These are phyloP conservation scores for Tulasnella calospora DNA, from an alignment of 768 basidiomycete species.

Conservation along the genomic window DNA sequence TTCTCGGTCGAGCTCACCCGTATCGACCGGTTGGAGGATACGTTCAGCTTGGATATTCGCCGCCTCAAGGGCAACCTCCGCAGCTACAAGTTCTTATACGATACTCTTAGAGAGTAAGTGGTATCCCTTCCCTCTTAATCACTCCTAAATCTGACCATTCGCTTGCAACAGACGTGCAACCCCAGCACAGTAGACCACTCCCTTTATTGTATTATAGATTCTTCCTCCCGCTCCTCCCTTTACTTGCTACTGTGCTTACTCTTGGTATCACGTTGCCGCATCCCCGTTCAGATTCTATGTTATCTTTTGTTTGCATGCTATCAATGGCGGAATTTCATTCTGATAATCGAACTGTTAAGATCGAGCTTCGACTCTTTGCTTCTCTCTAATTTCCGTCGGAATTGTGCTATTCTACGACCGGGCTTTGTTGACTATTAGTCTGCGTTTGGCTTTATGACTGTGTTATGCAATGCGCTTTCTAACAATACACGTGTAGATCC, in stretches of 20 bases:
- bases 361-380: not conserved
- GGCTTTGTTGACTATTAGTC: not conserved
- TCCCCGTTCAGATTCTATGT: conserved; percentile 1
- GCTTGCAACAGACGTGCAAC: not conserved
- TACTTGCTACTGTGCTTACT: not conserved
- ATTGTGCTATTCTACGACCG: not conserved
- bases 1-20: conserved; percentile 93
- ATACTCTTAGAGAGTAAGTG: conserved; percentile 78
- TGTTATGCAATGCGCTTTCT: not conserved
- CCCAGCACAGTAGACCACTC: not conserved
- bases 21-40: conserved; percentile 82
- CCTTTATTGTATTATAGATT: conserved; percentile 5
- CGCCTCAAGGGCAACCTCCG: conserved; percentile 86
- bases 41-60: conserved; percentile 88
- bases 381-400: not conserved
- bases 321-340: not conserved
- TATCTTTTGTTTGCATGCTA: conserved; percentile 1
- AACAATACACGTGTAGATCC: not conserved
- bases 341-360: not conserved
- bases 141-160: not conserved
- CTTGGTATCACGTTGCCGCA: conserved; percentile 3
- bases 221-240: not conserved
- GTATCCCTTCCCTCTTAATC: not conserved
- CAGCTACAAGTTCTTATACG: conserved; percentile 90
- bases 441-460: not conserved